Evolutionary conservation across 192 early-diverging fungal genomes (phyloP).

Genomic region (Funneliformis geosporum): DNA sequence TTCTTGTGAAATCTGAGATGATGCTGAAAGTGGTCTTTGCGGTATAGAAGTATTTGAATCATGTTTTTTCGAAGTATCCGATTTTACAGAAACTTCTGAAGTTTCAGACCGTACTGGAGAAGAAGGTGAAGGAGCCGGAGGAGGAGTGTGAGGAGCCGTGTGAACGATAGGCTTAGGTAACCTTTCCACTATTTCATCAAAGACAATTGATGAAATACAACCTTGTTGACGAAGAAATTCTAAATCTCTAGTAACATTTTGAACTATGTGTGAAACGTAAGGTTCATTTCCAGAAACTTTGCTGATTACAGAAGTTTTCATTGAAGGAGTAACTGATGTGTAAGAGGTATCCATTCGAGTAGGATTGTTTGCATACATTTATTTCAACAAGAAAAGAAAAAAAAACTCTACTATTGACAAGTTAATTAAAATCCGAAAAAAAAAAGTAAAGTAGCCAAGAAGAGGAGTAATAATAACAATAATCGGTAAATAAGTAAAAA

Average conservation of each 20-base stretch:
- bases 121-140: background rate
- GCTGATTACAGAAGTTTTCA: background rate
- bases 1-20: background rate
- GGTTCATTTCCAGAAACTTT: background rate
- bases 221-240: constrained; percentile 1
- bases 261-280: background rate
- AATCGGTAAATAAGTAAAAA: too few species aligned
- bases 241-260: background rate
- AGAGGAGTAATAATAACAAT: too few species aligned
- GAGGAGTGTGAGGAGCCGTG: background rate
- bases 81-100: background rate
- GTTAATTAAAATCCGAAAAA: too few species aligned
- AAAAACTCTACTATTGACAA: too few species aligned
- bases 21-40: background rate
- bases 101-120: background rate
- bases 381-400: too few species aligned
- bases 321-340: background rate
- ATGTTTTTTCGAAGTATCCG: background rate
- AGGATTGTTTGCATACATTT: background rate
- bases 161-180: background rate
- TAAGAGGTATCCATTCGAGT: background rate
- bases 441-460: too few species aligned
- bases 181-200: constrained; percentile 12
- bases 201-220: background rate
- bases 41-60: background rate